Evolutionary conservation across 139 green algal species (phyloP), one percentile per base, ranked within the genome.

Genomic region (Chlorella sp.): DNA sequence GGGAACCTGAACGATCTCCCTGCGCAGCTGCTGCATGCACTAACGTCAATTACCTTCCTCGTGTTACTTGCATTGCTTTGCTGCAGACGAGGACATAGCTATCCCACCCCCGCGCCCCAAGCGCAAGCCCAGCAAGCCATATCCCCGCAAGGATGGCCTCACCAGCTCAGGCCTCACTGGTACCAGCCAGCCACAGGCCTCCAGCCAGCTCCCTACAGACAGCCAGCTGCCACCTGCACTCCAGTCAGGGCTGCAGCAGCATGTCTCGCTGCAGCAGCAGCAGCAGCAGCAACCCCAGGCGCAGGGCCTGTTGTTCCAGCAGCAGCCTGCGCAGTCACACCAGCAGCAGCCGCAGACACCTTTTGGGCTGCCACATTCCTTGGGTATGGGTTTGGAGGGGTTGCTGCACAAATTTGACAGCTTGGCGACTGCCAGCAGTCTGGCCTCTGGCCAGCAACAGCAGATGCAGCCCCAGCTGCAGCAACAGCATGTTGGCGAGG

Each of bases 71-170:
- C 31, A 23, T 10, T 29, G 27, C 23, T 49, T 55, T 26, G 42
- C 42, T 17, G 42, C 10, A 55, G 42, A 55, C 10, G 76, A 82
- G 2, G 77, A 81, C 66, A 76, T 96, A 62, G 69, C 73, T 42
- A 93, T 97, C 60, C 93, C 93, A 1, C 93, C 93, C 2, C 92
- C 93, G 0, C 75, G 93, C 14, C 91, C 89, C 27, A 98, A 97
- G 81, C 82, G 87, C 60, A 96, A 94, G 76, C 86, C 88, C 27
- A 33, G 73, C 10, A 81, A 89, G 66, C 89, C 89, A 1, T 95
- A 95, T 17, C 42, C 42, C 17, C 42, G 42, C 10, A 55, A 17
- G n/a, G n/a, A n/a, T n/a, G n/a, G n/a, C n/a, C n/a, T n/a, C n/a
- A n/a, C n/a, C n/a, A n/a, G n/a, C n/a, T n/a, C n/a, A n/a, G n/a